phyloP scores from a whole-genome alignment of 305 asterid genomes.

The Fraxinus dipetala region DNA sequence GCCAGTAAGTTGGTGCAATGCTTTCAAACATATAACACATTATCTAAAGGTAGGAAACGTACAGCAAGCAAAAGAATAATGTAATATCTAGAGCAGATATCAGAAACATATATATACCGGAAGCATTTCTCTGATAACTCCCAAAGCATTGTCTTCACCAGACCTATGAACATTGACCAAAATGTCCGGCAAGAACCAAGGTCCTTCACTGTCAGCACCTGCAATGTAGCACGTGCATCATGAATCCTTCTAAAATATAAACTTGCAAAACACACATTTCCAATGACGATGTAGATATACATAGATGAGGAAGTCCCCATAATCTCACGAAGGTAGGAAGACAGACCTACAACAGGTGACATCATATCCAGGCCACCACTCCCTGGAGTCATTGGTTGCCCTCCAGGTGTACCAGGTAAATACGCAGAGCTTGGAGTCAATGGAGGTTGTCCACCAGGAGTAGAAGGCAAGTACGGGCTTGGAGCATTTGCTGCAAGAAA shows the following conservation, averaged over 20 bases:
- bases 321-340: neutral
- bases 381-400: slow-evolving; percentile 99
- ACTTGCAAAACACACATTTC: neutral
- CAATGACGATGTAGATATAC: neutral
- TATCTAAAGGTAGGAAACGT: neutral
- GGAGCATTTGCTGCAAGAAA: slow-evolving; percentile 83
- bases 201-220: slow-evolving; percentile 89
- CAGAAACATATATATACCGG: slow-evolving; percentile 45
- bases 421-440: slow-evolving; percentile 97
- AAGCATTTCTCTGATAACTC: slow-evolving; percentile 76
- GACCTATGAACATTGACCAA: slow-evolving; percentile 72
- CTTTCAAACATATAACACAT: neutral
- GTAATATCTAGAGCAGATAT: neutral
- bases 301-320: neutral
- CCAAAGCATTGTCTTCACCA: slow-evolving; percentile 61
- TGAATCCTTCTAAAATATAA: neutral
- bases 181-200: slow-evolving; percentile 80
- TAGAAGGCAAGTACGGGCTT: slow-evolving; percentile 93
- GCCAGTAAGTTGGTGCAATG: neutral
- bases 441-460: slow-evolving; percentile 98
- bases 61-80: neutral
- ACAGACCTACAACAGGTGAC: slow-evolving; percentile 87
- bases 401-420: slow-evolving; percentile 98
- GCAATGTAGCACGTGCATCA: slow-evolving; percentile 12
- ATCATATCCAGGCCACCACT: slow-evolving; percentile 94